These are phyloP conservation scores for Pythium aquatile DNA, from an alignment of 352 stramenopile species.

Conservation along the genomic window DNA sequence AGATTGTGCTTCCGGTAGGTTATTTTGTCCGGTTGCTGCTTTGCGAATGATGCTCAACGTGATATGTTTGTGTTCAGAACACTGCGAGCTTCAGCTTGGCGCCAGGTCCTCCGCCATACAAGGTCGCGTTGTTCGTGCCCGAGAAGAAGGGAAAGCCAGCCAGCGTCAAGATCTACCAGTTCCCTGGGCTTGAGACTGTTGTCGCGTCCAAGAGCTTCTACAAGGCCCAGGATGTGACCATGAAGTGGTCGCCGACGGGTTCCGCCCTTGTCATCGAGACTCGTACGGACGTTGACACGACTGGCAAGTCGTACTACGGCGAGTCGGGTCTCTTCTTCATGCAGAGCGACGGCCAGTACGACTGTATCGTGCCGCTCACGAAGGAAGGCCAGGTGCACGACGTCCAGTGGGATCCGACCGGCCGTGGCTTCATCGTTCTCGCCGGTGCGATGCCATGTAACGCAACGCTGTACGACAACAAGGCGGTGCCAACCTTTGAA, in stretches of 20 bases:
- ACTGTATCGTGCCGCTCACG: slow-evolving; percentile 88
- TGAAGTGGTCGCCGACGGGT: slow-evolving; percentile 90
- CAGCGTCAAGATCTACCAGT: slow-evolving; percentile 84
- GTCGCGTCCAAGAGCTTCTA: slow-evolving; percentile 89
- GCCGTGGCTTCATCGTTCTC: slow-evolving; percentile 93
- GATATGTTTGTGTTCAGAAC: slow-evolving; percentile 35
- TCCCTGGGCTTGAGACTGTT: slow-evolving; percentile 58
- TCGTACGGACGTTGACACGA: slow-evolving; percentile 90
- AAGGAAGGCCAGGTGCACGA: slow-evolving; percentile 93
- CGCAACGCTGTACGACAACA: slow-evolving; percentile 96
- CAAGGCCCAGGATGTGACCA: slow-evolving; percentile 87
- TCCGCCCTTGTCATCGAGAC: slow-evolving; percentile 89
- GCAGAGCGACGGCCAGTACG: slow-evolving; percentile 88
- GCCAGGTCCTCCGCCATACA: slow-evolving; percentile 73
- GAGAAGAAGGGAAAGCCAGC: slow-evolving; percentile 90
- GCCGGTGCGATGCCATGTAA: slow-evolving; percentile 94
- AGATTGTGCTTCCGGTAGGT: slow-evolving; percentile 70
- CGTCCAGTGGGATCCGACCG: slow-evolving; percentile 93
- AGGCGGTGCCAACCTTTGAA: slow-evolving; percentile 93
- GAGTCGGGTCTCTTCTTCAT: slow-evolving; percentile 96
- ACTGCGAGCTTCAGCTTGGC: slow-evolving; percentile 84
- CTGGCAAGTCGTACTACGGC: slow-evolving; percentile 97
- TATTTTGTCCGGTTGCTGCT: slow-evolving; percentile 6
- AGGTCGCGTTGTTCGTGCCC: slow-evolving; percentile 83
- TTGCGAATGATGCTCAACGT: not conserved